A percentile compares a stretch with the other conserved stretches of the same genome.
phyloP scores from a whole-genome alignment of 2,329 filamentous ascomycete genomes.

The Coniella vitis region DNA sequence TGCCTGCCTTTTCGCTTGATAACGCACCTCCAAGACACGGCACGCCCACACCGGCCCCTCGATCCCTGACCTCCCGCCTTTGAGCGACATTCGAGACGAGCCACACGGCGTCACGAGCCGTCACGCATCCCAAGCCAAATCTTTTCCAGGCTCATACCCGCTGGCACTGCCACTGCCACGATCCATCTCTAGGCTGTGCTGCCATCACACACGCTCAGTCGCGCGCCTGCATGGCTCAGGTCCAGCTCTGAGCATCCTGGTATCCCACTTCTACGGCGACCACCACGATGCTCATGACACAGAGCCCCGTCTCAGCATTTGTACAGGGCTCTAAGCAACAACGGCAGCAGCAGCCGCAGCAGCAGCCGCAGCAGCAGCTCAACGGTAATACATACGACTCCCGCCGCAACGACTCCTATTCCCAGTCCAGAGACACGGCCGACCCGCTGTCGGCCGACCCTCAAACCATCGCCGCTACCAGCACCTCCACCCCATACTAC shows the following conservation, averaged over 20 bases:
- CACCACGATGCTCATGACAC: slow-evolving; percentile 49
- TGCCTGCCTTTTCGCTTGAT: not conserved
- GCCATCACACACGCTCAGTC: slow-evolving; percentile 9
- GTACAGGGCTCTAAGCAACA: slow-evolving; percentile 32
- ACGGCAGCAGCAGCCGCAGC: too few relatives aligned
- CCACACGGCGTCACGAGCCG: not conserved
- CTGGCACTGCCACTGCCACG: too few relatives aligned
- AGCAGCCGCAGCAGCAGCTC: too few relatives aligned
- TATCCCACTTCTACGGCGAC: slow-evolving; percentile 15
- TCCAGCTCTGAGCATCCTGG: slow-evolving; percentile 1
- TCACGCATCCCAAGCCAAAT: not conserved
- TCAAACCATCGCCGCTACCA: slow-evolving; percentile 9
- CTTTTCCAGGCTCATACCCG: too few relatives aligned
- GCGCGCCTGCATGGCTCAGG: slow-evolving; percentile 9
- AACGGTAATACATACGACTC: slow-evolving; percentile 1
- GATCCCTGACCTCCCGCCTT: not conserved
- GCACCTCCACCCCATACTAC: slow-evolving; percentile 22
- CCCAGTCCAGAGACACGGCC: slow-evolving; percentile 9
- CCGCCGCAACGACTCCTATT: slow-evolving; percentile 15
- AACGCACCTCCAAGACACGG: not conserved
- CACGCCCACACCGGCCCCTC: not conserved
- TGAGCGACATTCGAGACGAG: not conserved
- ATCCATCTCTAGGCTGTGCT: too few relatives aligned
- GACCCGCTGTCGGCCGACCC: slow-evolving; percentile 14
- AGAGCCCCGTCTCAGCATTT: slow-evolving; percentile 38